Base-by-base conservation (phyloP, 2,329 filamentous ascomycete species). In the Dryadomyces quercivorus region DNA sequence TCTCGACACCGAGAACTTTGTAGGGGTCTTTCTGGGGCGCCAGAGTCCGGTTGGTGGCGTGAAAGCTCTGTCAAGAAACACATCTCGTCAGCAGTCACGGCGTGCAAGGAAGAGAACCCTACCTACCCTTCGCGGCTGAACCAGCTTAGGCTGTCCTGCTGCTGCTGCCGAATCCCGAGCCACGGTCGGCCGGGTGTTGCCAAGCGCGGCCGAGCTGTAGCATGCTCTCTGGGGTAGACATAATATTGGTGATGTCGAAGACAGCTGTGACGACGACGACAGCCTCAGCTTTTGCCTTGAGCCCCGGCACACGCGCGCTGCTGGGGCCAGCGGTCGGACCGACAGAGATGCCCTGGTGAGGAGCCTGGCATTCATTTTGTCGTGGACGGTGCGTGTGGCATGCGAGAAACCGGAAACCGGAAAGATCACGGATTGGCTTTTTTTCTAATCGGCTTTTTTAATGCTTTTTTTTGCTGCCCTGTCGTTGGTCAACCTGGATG, bases 1-100 rank as follows among this genome's bases (percentile, higher is more conserved):
- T 95, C 63, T 75, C 75, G 34, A 98, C 88, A 15, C 93, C 93
- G 31, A 98, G 82, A 4, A 87, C 79, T 60, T 82, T 80, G 70
- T 98, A 98, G 1, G 93, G 93, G 64, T 98, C 87, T 67, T 88
- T 81, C 42, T 66, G 70, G 31, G 81, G 70, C 5, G 75, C 75
- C 21, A 73, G 65, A 6, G 67, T 62, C 47, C 69, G 69, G 47
- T 69, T 65, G 47, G 84, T 85, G 22, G 81, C 80, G 66, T 84
- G 83, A 67, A 85, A 87, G 36, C 72, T 62, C 70, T 82, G 49
- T 8, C 26, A 31, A 8, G 8, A 31, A 31, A 31, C 26, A 31
- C 8, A 31, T 31, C 13, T 31, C 13, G 34, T 20, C 34, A 34
- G 20, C 8, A 9, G 8, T 8, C 26, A 31, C 26, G 38, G n/a